A percentile compares a stretch with the other conserved stretches of the same genome.
phyloP scores from a whole-genome alignment of 1,284 basidiomycete species.

The Trichosporon sp. region DNA sequence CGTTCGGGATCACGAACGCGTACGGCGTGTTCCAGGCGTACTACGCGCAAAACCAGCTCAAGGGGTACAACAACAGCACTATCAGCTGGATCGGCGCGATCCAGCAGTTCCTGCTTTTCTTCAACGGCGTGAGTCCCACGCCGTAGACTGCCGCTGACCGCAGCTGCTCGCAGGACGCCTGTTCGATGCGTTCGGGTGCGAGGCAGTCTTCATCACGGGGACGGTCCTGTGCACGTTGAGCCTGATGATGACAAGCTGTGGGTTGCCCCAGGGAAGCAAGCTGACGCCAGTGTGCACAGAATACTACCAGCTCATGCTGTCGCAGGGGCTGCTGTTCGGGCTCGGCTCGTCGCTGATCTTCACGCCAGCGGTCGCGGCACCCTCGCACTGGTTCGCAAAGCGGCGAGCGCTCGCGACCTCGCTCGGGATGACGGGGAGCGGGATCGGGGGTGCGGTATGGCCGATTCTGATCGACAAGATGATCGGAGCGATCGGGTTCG shows the following conservation, averaged over 20 bases:
- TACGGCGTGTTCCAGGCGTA: conserved; percentile 32
- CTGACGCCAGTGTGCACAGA: conserved; percentile 51
- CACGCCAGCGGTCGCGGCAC: conserved; percentile 53
- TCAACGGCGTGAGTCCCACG: neutral
- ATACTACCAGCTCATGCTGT: conserved; percentile 56
- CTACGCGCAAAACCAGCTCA: conserved; percentile 24
- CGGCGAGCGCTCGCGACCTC: conserved; percentile 33
- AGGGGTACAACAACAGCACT: neutral
- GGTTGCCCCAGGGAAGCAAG: neutral
- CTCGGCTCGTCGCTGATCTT: conserved; percentile 52
- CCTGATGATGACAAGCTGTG: conserved; percentile 31
- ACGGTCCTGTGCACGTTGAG: conserved; percentile 52
- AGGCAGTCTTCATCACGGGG: conserved; percentile 52
- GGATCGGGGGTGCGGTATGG: conserved; percentile 43
- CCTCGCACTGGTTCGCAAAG: conserved; percentile 55
- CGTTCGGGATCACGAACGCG: conserved; percentile 20
- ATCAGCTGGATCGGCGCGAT: conserved; percentile 9
- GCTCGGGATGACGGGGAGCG: conserved; percentile 32
- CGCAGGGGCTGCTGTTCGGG: conserved; percentile 27
- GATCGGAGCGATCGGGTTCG: conserved; percentile 21
- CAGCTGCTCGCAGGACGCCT: conserved; percentile 1
- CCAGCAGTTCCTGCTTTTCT: conserved; percentile 11
- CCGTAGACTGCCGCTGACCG: neutral
- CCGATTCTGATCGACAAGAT: conserved; percentile 10
- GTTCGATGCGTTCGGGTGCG: conserved; percentile 26